These are phyloP conservation scores for Vaccinium corymbosum DNA, from an alignment of 148 eudicot species.

Conservation along the genomic window DNA sequence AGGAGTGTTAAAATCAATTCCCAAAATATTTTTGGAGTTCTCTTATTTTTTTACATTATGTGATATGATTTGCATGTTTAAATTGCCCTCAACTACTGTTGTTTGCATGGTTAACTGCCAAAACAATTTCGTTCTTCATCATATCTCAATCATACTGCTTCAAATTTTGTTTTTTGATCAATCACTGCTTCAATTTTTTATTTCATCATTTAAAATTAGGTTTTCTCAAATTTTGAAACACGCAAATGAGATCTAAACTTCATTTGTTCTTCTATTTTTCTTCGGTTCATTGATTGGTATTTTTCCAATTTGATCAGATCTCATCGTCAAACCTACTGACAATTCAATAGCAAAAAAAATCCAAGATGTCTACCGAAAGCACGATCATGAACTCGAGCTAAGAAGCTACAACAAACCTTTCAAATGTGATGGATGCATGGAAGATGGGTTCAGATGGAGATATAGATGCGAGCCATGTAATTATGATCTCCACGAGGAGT, in stretches of 20 bases:
- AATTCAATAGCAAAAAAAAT: background rate
- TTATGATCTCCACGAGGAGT: slow-evolving; percentile 15
- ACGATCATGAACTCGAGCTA: background rate
- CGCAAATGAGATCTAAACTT: background rate
- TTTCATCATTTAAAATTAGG: too few species aligned
- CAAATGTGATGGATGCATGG: slow-evolving; percentile 18
- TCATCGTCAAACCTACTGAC: background rate
- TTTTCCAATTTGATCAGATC: background rate
- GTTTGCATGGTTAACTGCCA: background rate
- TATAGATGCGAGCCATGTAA: slow-evolving; percentile 14
- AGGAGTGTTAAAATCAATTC: too few species aligned
- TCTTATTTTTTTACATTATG: too few species aligned
- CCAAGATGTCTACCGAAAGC: background rate
- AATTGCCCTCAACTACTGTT: too few species aligned
- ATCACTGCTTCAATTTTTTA: too few species aligned
- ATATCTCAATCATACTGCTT: too few species aligned
- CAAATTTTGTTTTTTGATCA: too few species aligned
- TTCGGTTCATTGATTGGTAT: background rate
- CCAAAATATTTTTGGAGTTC: too few species aligned
- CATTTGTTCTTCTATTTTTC: background rate
- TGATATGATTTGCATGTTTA: too few species aligned
- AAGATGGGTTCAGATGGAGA: slow-evolving; percentile 11
- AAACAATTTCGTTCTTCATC: too few species aligned
- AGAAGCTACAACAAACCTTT: slow-evolving; percentile 7
- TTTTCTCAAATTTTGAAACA: background rate